These are phyloP conservation scores for Populus tomentosa DNA, from an alignment of 441 rosid genomes.

Conservation along the genomic window DNA sequence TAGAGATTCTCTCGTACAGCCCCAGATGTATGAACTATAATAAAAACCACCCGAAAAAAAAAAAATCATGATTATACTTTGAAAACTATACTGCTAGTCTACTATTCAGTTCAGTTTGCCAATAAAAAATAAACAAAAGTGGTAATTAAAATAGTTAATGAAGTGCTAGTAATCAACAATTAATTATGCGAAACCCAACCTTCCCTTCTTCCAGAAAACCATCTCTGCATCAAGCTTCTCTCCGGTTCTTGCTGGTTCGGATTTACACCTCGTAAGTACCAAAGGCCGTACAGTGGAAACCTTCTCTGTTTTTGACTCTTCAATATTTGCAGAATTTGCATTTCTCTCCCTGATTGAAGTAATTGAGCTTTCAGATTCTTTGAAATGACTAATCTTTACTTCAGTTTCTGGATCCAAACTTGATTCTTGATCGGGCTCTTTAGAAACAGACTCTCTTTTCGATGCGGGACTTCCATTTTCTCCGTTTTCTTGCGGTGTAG, in stretches of 20 bases:
- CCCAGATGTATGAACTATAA: conserved; percentile 7
- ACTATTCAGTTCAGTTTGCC: conserved; percentile 24
- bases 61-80: neutral
- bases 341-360: conserved; percentile 16
- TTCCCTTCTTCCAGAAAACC: conserved; percentile 44
- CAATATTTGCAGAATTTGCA: conserved; percentile 12
- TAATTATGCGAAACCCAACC: conserved; percentile 58
- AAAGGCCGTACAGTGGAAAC: conserved; percentile 24
- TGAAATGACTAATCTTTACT: conserved; percentile 15
- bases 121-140: conserved; percentile 3
- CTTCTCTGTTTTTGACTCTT: conserved; percentile 21
- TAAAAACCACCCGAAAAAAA: neutral
- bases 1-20: conserved; percentile 45
- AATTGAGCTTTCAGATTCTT: conserved; percentile 27
- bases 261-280: conserved; percentile 62
- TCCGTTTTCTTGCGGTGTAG: conserved; percentile 20
- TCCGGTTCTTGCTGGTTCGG: conserved; percentile 75
- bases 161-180: conserved; percentile 14
- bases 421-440: conserved; percentile 24
- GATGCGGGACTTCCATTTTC: conserved; percentile 23
- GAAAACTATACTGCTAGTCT: conserved; percentile 2
- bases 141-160: neutral
- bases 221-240: conserved; percentile 43
- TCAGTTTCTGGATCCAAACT: conserved; percentile 27
- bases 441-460: conserved; percentile 25